These are phyloP conservation scores for Phaffomyces opuntiae DNA, from an alignment of 805 yeast species.

Conservation along the genomic window DNA sequence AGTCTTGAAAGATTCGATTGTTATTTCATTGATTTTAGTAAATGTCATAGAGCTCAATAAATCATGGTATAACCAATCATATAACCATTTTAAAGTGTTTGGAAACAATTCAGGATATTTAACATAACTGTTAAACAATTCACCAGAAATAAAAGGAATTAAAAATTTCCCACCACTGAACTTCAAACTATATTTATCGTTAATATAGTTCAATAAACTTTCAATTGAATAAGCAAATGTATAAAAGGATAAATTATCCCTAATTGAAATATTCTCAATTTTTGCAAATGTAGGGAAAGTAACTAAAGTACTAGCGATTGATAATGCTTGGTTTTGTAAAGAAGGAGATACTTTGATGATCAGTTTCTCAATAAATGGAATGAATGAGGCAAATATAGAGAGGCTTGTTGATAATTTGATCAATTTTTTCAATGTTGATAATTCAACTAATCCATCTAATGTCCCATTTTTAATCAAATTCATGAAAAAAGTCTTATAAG, in stretches of 20 bases:
- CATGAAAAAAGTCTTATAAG: slow-evolving; percentile 3
- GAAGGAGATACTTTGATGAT: not conserved
- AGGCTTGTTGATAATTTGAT: slow-evolving; percentile 1
- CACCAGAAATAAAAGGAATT: slow-evolving; percentile 12
- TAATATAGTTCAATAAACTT: slow-evolving; percentile 1
- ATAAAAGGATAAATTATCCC: slow-evolving; percentile 12
- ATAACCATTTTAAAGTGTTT: not conserved
- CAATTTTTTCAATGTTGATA: not conserved
- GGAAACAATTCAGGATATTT: slow-evolving; percentile 15
- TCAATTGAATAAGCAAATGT: slow-evolving; percentile 10
- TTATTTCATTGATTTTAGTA: slow-evolving; percentile 7
- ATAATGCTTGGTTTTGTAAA: not conserved
- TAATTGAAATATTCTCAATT: slow-evolving; percentile 11
- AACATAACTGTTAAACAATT: slow-evolving; percentile 10
- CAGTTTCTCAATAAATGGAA: slow-evolving; percentile 2
- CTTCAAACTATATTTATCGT: not conserved
- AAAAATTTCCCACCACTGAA: slow-evolving; percentile 11
- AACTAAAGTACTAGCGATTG: not conserved
- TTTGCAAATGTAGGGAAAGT: slow-evolving; percentile 3
- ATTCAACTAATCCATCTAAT: not conserved
- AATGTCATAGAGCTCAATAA: slow-evolving; percentile 16
- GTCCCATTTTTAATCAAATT: slow-evolving; percentile 1
- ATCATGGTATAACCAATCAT: slow-evolving; percentile 7
- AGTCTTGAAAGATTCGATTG: not conserved
- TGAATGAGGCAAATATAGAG: slow-evolving; percentile 1